phyloP scores from a whole-genome alignment of 805 yeast genomes.

The Cyberlindnera xylosilytica region DNA sequence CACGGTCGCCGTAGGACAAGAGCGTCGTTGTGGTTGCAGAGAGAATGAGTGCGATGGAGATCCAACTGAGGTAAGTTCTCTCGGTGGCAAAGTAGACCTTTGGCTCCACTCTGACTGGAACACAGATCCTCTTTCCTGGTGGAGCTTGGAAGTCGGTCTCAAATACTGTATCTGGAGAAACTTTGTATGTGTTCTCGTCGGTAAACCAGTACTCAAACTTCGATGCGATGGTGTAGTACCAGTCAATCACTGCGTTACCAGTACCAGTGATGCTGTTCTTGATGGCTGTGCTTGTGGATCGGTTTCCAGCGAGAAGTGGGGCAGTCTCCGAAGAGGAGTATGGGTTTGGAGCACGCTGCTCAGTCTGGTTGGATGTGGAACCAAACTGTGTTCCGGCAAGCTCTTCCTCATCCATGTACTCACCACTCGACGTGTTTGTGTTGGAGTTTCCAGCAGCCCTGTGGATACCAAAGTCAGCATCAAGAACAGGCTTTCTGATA shows the following conservation, averaged over 20 bases:
- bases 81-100: constrained; percentile 99
- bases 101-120: constrained; percentile 96
- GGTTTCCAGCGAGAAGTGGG: constrained; percentile 24
- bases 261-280: constrained; percentile 8
- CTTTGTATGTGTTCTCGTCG: constrained; percentile 48
- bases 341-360: constrained; percentile 15
- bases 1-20: constrained; percentile 75
- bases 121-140: constrained; percentile 82
- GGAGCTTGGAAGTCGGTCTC: constrained; percentile 66
- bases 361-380: constrained; percentile 19
- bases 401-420: constrained; percentile 69
- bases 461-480: constrained; percentile 31
- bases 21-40: constrained; percentile 88
- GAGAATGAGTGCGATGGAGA: constrained; percentile 82
- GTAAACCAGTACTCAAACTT: constrained; percentile 45
- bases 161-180: constrained; percentile 63
- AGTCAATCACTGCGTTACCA: constrained; percentile 17
- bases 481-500: constrained; percentile 76
- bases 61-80: constrained; percentile 91
- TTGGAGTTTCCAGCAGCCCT: constrained; percentile 24
- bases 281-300: constrained; percentile 9
- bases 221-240: constrained; percentile 22
- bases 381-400: constrained; percentile 48
- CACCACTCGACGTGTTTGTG: constrained; percentile 44
- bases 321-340: constrained; percentile 29